Evolutionary conservation across 441 rosid species (phyloP), one percentile per base, ranked within the genome.

Genomic region (Populus hybrid): DNA sequence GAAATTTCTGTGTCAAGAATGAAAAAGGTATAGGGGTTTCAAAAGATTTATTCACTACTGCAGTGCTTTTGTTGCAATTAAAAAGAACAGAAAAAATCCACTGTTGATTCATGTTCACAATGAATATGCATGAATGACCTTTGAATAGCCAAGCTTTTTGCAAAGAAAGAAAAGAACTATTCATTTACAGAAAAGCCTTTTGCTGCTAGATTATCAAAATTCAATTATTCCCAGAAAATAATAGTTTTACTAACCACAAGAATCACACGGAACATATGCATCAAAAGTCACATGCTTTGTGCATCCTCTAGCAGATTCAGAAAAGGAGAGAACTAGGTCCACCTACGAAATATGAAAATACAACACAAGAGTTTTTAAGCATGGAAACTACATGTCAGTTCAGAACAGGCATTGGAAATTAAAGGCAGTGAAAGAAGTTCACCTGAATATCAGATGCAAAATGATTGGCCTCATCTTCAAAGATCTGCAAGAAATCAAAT

Each of bases 251-350:
- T 85, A 77, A 93, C 99, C 84, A 59, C 99, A 95, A 33, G 90
- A 87, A 87, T 92, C 93, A 76, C 99, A 95, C 28, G 90, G 92
- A 74, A 93, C 89, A 83, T 79, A 87, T 71, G 98, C 92, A 81
- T 91, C 87, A 87, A 92, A 89, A 76, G 90, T 78, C 69, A 90
- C 84, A 81, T 87, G 84, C 82, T 93, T 93, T 78, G 90, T 89
- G 86, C 98, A 95, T 77, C 98, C 98, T 79, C 80, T 85, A 23
- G 90, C 92, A 84, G 98, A 95, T 88, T 95, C 99, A 68, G 89
- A 79, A 82, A 95, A 89, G 85, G 97, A 91, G 71, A 95, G 97
- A 38, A 74, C 72, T 75, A 92, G 76, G 78, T 92, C 97, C 81
- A 84, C 89, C 99, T 95, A 63, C 38, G 71, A 59, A 73, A 69